Percentiles rank a stretch among this genome's conserved stretches.
These are phyloP conservation scores for Mycena haematopus DNA, from an alignment of 768 basidiomycete species.

Conservation along the genomic window DNA sequence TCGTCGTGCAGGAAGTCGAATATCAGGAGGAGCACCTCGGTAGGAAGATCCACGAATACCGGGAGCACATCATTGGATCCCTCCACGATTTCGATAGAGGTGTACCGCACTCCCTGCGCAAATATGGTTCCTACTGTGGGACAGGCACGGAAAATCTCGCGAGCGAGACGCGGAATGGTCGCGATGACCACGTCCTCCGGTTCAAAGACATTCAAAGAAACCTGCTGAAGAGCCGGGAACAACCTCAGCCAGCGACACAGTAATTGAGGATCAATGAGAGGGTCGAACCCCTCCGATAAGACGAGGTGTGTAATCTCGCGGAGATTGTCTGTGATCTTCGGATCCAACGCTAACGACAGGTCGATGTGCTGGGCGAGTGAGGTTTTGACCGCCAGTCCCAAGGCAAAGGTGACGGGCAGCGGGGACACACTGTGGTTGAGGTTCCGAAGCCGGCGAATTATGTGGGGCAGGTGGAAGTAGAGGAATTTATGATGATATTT, in stretches of 20 bases:
- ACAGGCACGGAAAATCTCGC: slow-evolving; percentile 12
- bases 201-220: not conserved
- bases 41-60: not conserved
- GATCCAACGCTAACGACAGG: slow-evolving; percentile 7
- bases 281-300: slow-evolving; percentile 6
- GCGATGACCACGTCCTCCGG: too few relatives aligned
- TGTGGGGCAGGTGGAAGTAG: slow-evolving; percentile 2
- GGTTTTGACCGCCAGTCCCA: not conserved
- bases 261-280: not conserved
- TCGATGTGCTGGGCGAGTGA: not conserved
- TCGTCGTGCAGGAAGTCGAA: slow-evolving; percentile 4
- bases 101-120: not conserved
- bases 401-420: not conserved
- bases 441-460: slow-evolving; percentile 6
- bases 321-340: not conserved
- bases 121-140: slow-evolving; percentile 2
- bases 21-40: slow-evolving; percentile 10
- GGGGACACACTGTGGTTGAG: slow-evolving; percentile 1
- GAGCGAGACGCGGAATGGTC: not conserved
- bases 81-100: not conserved
- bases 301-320: slow-evolving; percentile 13
- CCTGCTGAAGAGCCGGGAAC: slow-evolving; percentile 6
- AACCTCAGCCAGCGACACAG: slow-evolving; percentile 11
- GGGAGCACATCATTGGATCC: not conserved
- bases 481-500: not conserved